phyloP scores from a whole-genome alignment of 768 basidiomycete species.

The Cystofilobasidium ferigula region DNA sequence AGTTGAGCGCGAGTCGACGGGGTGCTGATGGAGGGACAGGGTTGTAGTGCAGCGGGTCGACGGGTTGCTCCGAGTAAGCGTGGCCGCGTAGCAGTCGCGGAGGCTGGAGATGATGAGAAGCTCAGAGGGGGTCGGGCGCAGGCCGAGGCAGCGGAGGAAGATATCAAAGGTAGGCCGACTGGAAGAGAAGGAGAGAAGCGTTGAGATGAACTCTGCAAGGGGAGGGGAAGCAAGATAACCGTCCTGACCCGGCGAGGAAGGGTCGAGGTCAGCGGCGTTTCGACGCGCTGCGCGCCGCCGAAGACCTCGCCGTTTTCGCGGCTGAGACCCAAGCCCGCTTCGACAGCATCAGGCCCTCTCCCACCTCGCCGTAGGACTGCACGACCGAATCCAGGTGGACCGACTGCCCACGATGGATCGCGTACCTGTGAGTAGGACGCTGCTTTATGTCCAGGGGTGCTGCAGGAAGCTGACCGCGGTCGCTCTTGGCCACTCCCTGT shows the following conservation, averaged over 20 bases:
- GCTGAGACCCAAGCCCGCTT: neutral
- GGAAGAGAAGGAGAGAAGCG: neutral
- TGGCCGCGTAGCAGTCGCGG: neutral
- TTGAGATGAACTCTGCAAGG: neutral
- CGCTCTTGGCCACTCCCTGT: neutral
- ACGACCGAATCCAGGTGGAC: neutral
- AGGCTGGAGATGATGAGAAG: neutral
- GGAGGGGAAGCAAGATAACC: neutral
- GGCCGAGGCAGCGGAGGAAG: neutral
- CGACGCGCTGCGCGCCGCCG: too few species aligned
- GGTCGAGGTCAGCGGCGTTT: neutral
- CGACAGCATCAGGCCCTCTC: neutral
- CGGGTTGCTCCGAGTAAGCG: constrained; percentile 4
- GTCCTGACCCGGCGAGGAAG: neutral
- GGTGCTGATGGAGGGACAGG: constrained; percentile 10
- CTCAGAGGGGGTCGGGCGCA: too few species aligned
- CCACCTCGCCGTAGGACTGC: neutral
- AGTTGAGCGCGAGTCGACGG: constrained; percentile 14
- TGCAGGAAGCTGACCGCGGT: neutral
- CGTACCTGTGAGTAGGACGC: neutral
- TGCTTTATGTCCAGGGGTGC: neutral
- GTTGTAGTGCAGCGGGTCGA: constrained; percentile 21
- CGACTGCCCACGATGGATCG: neutral
- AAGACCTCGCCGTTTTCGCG: too few species aligned
- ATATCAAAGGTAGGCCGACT: neutral